Conservation (phyloP, 1,284 basidiomycete genomes). For the Ustilago esculenta region DNA sequence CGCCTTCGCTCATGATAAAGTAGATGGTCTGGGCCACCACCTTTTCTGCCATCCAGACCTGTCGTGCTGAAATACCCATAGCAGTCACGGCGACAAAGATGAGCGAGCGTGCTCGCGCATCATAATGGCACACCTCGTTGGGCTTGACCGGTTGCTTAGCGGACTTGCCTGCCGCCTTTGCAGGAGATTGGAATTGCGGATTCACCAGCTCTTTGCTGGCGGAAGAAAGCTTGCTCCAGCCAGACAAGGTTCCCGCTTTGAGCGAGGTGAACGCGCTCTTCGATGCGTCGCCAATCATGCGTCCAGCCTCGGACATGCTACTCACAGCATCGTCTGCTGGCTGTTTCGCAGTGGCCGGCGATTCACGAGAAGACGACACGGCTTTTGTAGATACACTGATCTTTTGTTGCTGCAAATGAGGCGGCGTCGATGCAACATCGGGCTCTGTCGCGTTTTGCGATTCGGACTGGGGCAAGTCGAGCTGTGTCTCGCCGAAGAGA, state of each 20-base stretch:
- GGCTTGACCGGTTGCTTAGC: constrained; percentile 51
- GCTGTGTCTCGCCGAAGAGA: constrained; percentile 49
- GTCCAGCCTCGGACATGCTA: constrained; percentile 26
- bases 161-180: constrained; percentile 1
- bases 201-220: constrained; percentile 36
- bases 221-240: constrained; percentile 41
- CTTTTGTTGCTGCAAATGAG: too few relatives aligned
- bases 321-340: constrained; percentile 15
- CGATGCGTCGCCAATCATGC: constrained; percentile 28
- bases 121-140: constrained; percentile 61
- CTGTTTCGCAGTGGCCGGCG: too few relatives aligned
- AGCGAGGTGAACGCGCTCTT: constrained; percentile 38
- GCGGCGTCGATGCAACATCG: too few relatives aligned
- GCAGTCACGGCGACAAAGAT: constrained; percentile 56
- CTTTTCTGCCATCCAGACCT: constrained; percentile 59
- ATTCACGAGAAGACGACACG: too few relatives aligned
- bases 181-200: background rate
- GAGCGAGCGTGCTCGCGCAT: constrained; percentile 55
- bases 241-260: constrained; percentile 31
- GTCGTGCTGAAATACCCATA: constrained; percentile 45
- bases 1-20: constrained; percentile 57
- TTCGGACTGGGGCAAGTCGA: constrained; percentile 15
- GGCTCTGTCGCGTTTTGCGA: background rate
- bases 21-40: constrained; percentile 58
- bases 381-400: too few relatives aligned